phyloP scores from a whole-genome alignment of 345 rosid genomes.

The Triadica sebifera region DNA sequence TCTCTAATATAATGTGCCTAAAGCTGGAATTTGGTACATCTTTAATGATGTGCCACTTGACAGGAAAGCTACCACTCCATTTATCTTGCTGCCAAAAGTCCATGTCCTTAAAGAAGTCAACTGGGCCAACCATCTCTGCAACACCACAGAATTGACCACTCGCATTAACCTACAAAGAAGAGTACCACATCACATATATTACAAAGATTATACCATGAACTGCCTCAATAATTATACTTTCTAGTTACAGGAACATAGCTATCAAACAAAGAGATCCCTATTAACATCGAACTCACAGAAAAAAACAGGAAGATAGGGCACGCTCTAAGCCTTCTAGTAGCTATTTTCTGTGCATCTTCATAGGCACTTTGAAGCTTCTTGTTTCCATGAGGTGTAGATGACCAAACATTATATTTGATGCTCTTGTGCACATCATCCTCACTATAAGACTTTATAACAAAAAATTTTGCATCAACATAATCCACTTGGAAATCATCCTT shows the following conservation, averaged over 20 bases:
- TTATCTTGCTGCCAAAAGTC: constrained; percentile 99
- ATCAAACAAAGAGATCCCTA: neutral
- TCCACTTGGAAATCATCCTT: constrained; percentile 62
- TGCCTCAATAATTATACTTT: too few relatives aligned
- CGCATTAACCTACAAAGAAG: constrained; percentile 71
- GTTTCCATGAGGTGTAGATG: constrained; percentile 94
- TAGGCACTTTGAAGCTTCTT: constrained; percentile 77
- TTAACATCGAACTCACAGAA: constrained; percentile 56
- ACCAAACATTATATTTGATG: constrained; percentile 91
- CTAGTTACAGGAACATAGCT: neutral
- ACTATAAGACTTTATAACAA: constrained; percentile 90
- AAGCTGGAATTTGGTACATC: constrained; percentile 72
- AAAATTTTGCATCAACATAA: constrained; percentile 65
- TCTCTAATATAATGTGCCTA: constrained; percentile 78
- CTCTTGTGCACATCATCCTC: constrained; percentile 99
- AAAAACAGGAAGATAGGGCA: constrained; percentile 83
- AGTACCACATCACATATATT: neutral
- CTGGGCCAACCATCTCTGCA: constrained; percentile 93
- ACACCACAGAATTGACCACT: constrained; percentile 97
- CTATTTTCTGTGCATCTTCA: constrained; percentile 69
- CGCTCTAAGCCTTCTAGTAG: constrained; percentile 45
- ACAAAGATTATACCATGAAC: too few relatives aligned
- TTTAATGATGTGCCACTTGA: constrained; percentile 92
- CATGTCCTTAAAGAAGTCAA: constrained; percentile 76
- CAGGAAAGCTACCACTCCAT: constrained; percentile 95